Evolutionary conservation across 2,329 filamentous ascomycete genomes (phyloP).

Genomic region (Nothopassalora personata): DNA sequence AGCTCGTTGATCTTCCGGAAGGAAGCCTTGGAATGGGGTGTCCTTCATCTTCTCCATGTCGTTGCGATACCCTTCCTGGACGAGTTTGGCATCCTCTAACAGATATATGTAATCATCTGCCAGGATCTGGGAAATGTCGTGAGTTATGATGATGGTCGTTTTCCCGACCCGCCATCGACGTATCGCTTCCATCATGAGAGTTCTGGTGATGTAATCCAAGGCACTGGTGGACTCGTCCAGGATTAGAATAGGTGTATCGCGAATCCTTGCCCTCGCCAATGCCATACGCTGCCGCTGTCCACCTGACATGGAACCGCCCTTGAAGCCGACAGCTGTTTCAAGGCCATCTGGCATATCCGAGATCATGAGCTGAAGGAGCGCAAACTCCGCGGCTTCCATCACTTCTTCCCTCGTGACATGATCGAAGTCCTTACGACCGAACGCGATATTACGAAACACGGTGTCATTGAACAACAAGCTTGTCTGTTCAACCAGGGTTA

Average conservation of each 20-base stretch:
- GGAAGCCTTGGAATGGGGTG: conserved; percentile 31
- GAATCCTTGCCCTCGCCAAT: conserved; percentile 69
- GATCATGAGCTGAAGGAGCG: conserved; percentile 65
- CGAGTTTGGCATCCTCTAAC: conserved; percentile 62
- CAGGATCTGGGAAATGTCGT: conserved; percentile 73
- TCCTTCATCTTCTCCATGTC: conserved; percentile 43
- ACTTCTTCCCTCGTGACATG: conserved; percentile 53
- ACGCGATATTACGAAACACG: conserved; percentile 69
- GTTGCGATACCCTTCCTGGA: conserved; percentile 62
- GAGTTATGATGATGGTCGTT: conserved; percentile 90
- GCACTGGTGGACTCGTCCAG: conserved; percentile 87
- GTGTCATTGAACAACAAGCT: conserved; percentile 78
- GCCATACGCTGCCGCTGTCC: conserved; percentile 80
- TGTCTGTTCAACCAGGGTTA: conserved; percentile 78
- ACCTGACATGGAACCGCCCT: conserved; percentile 70
- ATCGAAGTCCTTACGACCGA: conserved; percentile 55
- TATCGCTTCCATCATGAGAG: conserved; percentile 67
- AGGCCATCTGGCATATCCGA: conserved; percentile 62
- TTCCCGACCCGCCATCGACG: conserved; percentile 70
- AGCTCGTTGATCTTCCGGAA: conserved; percentile 21
- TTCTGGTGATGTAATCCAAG: conserved; percentile 67
- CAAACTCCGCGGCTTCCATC: conserved; percentile 57
- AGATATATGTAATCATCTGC: conserved; percentile 74
- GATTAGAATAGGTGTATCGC: conserved; percentile 74
- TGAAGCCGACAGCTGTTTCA: conserved; percentile 64